These are phyloP conservation scores for Camellia japonica DNA, from an alignment of 148 eudicot genomes.

Conservation along the genomic window DNA sequence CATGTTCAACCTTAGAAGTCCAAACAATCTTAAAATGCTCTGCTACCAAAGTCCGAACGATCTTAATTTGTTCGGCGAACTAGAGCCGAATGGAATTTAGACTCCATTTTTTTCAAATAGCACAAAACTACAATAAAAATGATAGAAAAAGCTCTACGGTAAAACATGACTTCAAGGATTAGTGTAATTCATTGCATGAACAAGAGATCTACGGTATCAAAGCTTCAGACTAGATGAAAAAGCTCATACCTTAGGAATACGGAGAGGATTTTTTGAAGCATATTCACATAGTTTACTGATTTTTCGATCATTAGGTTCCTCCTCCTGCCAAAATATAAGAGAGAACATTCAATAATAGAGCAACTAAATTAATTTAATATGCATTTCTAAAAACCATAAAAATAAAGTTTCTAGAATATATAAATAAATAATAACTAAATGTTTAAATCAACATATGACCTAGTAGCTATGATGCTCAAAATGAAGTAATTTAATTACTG, in stretches of 20 bases:
- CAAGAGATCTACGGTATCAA: neutral
- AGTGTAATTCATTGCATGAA: neutral
- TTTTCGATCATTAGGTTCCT: conserved; percentile 73
- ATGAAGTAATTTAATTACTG: neutral
- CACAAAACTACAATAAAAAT: neutral
- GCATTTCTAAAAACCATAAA: neutral
- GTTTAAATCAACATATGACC: neutral
- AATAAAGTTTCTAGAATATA: neutral
- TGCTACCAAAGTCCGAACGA: no score
- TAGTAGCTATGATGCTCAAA: neutral
- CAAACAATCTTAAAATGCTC: no score
- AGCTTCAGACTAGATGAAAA: neutral
- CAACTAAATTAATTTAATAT: neutral
- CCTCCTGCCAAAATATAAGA: conserved; percentile 47
- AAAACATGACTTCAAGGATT: neutral
- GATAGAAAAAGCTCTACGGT: neutral
- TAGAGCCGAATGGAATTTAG: no score
- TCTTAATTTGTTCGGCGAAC: no score
- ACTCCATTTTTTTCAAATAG: no score
- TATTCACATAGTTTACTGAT: conserved; percentile 88
- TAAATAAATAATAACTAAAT: neutral
- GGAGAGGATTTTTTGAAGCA: conserved; percentile 79
- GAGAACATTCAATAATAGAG: neutral
- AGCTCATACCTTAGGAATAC: conserved; percentile 67
- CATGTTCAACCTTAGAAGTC: no score